These are phyloP conservation scores for Suillus americanus DNA, from an alignment of 768 basidiomycete species.

Conservation along the genomic window DNA sequence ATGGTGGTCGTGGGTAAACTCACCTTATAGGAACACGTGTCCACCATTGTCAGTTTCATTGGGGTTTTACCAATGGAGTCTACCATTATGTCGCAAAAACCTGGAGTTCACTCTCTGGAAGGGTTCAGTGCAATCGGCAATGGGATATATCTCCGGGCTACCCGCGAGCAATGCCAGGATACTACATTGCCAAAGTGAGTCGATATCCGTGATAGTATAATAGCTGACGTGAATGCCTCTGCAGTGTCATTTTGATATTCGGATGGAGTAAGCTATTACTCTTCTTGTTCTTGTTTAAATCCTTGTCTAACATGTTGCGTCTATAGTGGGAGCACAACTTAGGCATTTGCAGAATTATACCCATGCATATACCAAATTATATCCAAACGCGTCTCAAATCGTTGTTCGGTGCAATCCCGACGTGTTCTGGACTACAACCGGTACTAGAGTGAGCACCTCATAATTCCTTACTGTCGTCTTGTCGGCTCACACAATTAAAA, in stretches of 20 bases:
- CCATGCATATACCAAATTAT: conserved; percentile 23
- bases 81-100: neutral
- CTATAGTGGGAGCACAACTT: conserved; percentile 25
- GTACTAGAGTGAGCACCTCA: conserved; percentile 14
- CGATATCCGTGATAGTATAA: neutral
- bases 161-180: neutral
- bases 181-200: conserved; percentile 23
- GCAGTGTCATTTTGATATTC: conserved; percentile 29
- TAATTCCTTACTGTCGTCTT: neutral
- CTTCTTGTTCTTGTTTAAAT: neutral
- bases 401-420: conserved; percentile 22
- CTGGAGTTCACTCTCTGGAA: conserved; percentile 1
- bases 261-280: conserved; percentile 25
- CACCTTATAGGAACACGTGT: neutral
- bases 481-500: conserved; percentile 10
- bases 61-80: neutral
- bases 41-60: neutral
- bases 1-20: neutral
- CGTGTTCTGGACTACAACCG: conserved; percentile 17
- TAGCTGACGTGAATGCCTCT: neutral
- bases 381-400: conserved; percentile 27
- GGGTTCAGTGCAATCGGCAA: neutral
- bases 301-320: neutral
- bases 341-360: conserved; percentile 27
- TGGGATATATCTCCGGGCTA: neutral